A percentile compares a stretch with the other conserved stretches of the same genome.
Evolutionary conservation across 148 eudicot species (phyloP).

Genomic region (Pharnaceum exiguum): DNA sequence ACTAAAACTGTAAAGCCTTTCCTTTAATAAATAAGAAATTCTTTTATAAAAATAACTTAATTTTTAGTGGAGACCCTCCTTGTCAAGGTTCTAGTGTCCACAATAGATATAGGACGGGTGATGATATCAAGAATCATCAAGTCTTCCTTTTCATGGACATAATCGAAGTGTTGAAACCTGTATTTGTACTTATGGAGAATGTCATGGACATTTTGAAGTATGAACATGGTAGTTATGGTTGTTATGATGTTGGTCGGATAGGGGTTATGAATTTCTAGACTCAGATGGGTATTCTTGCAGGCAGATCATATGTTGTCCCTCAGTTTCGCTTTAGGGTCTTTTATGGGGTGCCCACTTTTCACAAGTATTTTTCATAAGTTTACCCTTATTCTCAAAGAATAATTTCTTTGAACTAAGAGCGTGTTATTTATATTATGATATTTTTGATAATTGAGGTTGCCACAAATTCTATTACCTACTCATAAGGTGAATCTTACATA

Average conservation of each 20-base stretch:
- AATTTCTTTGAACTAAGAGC: no score
- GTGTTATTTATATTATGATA: no score
- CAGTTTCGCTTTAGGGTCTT: conserved; percentile 18
- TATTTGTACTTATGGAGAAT: conserved; percentile 18
- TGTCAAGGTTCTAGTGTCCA: conserved; percentile 23
- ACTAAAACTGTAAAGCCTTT: no score
- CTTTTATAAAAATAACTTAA: no score
- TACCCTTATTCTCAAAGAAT: no score
- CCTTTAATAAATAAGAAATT: no score
- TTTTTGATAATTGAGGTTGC: no score
- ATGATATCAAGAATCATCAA: conserved; percentile 18
- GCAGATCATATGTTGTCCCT: conserved; percentile 19
- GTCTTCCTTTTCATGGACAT: conserved; percentile 19
- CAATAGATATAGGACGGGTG: conserved; percentile 12
- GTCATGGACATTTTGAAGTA: conserved; percentile 15
- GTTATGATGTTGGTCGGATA: conserved; percentile 18
- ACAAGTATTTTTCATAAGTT: conserved; percentile 5
- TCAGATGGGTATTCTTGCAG: conserved; percentile 18
- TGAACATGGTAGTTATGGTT: conserved; percentile 12
- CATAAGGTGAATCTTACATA: no score
- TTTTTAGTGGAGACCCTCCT: conserved; percentile 26
- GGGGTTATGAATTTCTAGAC: conserved; percentile 17
- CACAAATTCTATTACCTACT: no score
- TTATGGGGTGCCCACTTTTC: conserved; percentile 20
- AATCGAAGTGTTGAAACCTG: conserved; percentile 7